phyloP scores from a whole-genome alignment of 192 early-diverging fungal genomes.

The Bifiguratus adelaidae region DNA sequence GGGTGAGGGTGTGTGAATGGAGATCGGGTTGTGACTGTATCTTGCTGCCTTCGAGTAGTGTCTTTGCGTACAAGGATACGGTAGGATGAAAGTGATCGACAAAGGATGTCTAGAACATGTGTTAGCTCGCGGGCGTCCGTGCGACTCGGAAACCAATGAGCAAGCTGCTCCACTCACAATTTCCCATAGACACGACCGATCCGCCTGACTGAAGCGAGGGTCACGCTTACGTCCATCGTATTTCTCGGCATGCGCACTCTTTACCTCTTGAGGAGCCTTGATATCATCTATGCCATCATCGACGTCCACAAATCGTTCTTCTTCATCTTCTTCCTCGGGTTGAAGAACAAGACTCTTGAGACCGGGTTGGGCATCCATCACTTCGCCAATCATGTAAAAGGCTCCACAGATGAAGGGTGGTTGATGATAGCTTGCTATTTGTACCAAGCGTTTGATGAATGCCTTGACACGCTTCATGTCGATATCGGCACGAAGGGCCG shows the following conservation, averaged over 20 bases:
- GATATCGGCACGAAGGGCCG: slow-evolving; percentile 69
- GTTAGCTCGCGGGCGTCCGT: no score
- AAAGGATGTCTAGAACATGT: slow-evolving; percentile 59
- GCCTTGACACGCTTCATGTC: slow-evolving; percentile 57
- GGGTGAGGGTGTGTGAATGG: slow-evolving; percentile 80
- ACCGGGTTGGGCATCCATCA: slow-evolving; percentile 42
- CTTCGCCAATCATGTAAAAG: slow-evolving; percentile 72
- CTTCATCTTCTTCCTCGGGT: slow-evolving; percentile 59
- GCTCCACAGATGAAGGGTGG: slow-evolving; percentile 82
- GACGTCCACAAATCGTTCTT: slow-evolving; percentile 52
- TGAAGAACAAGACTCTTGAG: slow-evolving; percentile 51
- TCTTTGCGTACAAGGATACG: slow-evolving; percentile 68
- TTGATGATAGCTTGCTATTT: slow-evolving; percentile 59
- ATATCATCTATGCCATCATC: slow-evolving; percentile 36
- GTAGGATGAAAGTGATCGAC: slow-evolving; percentile 86
- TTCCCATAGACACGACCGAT: slow-evolving; percentile 85
- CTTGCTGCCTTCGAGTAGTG: slow-evolving; percentile 54
- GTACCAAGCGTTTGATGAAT: slow-evolving; percentile 86
- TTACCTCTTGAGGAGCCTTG: neutral
- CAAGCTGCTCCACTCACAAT: slow-evolving; percentile 33
- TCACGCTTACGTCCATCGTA: slow-evolving; percentile 87
- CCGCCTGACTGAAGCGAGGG: slow-evolving; percentile 75
- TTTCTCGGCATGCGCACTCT: no score
- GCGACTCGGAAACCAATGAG: neutral
- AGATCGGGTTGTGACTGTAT: slow-evolving; percentile 68